Evolutionary conservation across 495 filamentous ascomycete genomes (phyloP).

Genomic region (Aspergillus campestris): DNA sequence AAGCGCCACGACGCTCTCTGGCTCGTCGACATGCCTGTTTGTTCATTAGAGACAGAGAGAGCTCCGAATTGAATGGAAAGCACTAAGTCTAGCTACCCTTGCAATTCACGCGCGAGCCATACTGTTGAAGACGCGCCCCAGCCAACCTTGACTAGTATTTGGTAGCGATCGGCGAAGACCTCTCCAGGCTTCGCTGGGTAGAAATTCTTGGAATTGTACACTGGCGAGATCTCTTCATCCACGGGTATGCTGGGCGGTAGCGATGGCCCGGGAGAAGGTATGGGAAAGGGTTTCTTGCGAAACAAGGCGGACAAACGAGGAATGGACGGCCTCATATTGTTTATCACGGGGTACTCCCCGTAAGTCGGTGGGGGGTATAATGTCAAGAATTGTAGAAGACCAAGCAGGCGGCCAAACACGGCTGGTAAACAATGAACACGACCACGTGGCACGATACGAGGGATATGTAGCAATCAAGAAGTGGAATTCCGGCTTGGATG

Average conservation of each 20-base stretch:
- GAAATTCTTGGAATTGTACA: constrained; percentile 32
- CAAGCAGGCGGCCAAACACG: too few relatives aligned
- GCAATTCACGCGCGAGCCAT: constrained; percentile 33
- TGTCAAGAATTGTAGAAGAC: constrained; percentile 11
- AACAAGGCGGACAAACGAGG: constrained; percentile 16
- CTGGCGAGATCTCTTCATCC: constrained; percentile 27
- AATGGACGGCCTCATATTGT: constrained; percentile 13
- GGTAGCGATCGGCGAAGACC: constrained; percentile 29
- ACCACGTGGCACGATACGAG: too few relatives aligned
- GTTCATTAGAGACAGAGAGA: constrained; percentile 21
- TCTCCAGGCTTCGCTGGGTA: constrained; percentile 38
- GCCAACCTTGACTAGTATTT: constrained; percentile 34
- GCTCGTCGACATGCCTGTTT: constrained; percentile 22
- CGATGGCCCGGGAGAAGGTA: constrained; percentile 18
- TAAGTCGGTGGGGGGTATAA: constrained; percentile 12
- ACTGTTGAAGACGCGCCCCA: constrained; percentile 35
- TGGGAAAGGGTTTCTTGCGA: constrained; percentile 25
- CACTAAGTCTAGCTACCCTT: constrained; percentile 19
- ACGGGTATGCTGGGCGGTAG: constrained; percentile 22
- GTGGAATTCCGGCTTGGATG: too few relatives aligned
- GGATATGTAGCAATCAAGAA: too few relatives aligned
- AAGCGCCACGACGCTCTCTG: constrained; percentile 31
- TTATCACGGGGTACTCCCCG: constrained; percentile 14
- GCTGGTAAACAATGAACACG: too few relatives aligned
- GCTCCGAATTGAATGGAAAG: constrained; percentile 10